Evolutionary conservation across 257 asterid species (phyloP), one percentile per base, ranked within the genome.

Genomic region (Solanum etuberosum): DNA sequence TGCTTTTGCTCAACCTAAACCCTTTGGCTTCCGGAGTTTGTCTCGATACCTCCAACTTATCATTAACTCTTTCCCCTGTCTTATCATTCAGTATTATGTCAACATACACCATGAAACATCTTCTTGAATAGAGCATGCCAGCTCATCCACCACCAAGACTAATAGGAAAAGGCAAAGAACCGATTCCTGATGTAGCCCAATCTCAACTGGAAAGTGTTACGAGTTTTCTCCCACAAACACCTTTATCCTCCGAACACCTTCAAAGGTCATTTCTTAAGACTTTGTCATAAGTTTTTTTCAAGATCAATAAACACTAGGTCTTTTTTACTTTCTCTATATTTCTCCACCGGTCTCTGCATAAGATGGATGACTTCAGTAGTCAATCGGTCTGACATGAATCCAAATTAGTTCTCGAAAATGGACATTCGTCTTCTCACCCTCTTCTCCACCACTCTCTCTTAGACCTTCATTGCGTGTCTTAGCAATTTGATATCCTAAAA

Each of bases 301-400:
- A 54, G 10, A 54, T 54, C 63, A 54, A 54, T 54, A 7, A 54
- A 54, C 63, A 54, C 4, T 54, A 4, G 11, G 63, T 20, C 63
- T 11, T 0, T 54, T 1, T 7, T 20, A 0, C 2, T 54, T 54
- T 54, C 1, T 0, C 25, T 54, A 54, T 54, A 54, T 20, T 54
- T 54, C 2, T 20, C n/a, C 11, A 20, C n/a, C 2, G 0, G 0
- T 54, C 5, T 20, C 25, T 7, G 1, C 11, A 20, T 20, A 54
- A 6, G 63, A 54, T 3, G 9, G 0, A 7, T 7, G 63, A 54
- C 25, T 54, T 54, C 0, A 54, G 2, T 54, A 7, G 63, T 54
- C 4, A 4, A 54, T 7, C 2, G 4, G 9, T 3, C 63, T 54
- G 2, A 3, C 63, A 54, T 54, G 63, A 54, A 20, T 54, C 5